Base-by-base conservation (phyloP, 305 asterid species). In the Fraxinus paxiana region DNA sequence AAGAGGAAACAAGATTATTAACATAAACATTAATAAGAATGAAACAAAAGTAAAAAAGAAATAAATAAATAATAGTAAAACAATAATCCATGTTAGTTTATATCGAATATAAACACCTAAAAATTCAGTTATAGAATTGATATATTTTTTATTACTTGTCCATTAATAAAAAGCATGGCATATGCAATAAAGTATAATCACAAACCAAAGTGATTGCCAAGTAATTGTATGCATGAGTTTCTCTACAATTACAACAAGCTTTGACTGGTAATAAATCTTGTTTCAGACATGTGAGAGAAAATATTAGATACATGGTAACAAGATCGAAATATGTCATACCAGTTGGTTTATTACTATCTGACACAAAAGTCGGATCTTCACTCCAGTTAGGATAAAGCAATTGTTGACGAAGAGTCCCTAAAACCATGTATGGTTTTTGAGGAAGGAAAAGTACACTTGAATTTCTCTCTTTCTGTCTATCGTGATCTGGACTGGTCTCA, bases 401-500 rank as follows among this genome's bases (percentile, higher is more conserved):
- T 77, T 95, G 98, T 48, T 93, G 97, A 76, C 96, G 94, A 86
- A 95, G 98, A 65, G 97, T 88, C 83, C 98, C 98, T 83, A 95
- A 84, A 81, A 94, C 94, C 98, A 93, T 90, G 79, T 95, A 95
- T 70, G 98, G 98, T 83, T 89, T 95, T 83, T 93, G 98, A 84
- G 98, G 98, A 85, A 95, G 97, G 90, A 95, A 95, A 86, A 95
- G 89, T 70, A 93, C 93, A 79, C 88, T 88, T 70, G 89, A 74
- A 79, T 80, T 87, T 81, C 84, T 83, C 61, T 83, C 75, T 78
- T 73, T 80, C 6, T 51, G 83, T 63, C 85, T 84, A 67, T 41
- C 75, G 38, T 79, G 41, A 69, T 76, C 81, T 67, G 30, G 84
- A 78, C 83, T 79, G 37, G 73, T 71, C 75, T 81, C 79, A 18